Evolutionary conservation across 140 eudicot species (phyloP).

Genomic region (Flaveria floridana): DNA sequence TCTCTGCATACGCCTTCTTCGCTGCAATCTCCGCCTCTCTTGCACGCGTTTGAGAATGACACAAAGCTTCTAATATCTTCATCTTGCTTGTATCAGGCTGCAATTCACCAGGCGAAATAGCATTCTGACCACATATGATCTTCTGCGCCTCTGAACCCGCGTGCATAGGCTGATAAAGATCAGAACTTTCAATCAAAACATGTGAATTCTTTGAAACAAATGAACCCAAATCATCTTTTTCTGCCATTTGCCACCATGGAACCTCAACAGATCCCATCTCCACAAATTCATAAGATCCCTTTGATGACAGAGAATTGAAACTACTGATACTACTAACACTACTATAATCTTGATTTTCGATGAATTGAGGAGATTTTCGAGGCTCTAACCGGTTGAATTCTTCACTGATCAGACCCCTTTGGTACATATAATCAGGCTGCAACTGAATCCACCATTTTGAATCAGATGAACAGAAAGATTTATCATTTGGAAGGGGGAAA

Average conservation of each 20-base stretch:
- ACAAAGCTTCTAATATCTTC: slow-evolving; percentile 69
- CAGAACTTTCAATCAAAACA: slow-evolving; percentile 48
- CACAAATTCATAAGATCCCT: slow-evolving; percentile 43
- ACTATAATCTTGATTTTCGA: slow-evolving; percentile 26
- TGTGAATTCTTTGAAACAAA: slow-evolving; percentile 51
- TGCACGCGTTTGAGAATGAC: slow-evolving; percentile 93
- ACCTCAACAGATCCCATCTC: slow-evolving; percentile 39
- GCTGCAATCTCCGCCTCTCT: slow-evolving; percentile 83
- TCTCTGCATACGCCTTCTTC: slow-evolving; percentile 64
- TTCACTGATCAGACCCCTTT: slow-evolving; percentile 42
- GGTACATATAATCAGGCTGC: slow-evolving; percentile 56
- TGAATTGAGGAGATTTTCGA: slow-evolving; percentile 16
- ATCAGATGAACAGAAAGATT: slow-evolving; percentile 45
- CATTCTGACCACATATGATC: slow-evolving; percentile 20
- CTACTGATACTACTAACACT: slow-evolving; percentile 9
- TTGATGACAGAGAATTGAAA: slow-evolving; percentile 17
- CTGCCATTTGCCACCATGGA: slow-evolving; percentile 73
- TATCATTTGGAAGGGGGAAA: slow-evolving; percentile 34
- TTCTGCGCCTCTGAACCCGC: slow-evolving; percentile 27
- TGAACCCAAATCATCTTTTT: slow-evolving; percentile 47
- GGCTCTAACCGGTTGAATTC: slow-evolving; percentile 30
- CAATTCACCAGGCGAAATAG: slow-evolving; percentile 1
- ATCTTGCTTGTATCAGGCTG: slow-evolving; percentile 29
- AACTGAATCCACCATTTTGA: slow-evolving; percentile 73
- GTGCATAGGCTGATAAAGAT: slow-evolving; percentile 51